phyloP scores from a whole-genome alignment of 1,284 basidiomycete species.

The Moesziomyces parantarcticus region DNA sequence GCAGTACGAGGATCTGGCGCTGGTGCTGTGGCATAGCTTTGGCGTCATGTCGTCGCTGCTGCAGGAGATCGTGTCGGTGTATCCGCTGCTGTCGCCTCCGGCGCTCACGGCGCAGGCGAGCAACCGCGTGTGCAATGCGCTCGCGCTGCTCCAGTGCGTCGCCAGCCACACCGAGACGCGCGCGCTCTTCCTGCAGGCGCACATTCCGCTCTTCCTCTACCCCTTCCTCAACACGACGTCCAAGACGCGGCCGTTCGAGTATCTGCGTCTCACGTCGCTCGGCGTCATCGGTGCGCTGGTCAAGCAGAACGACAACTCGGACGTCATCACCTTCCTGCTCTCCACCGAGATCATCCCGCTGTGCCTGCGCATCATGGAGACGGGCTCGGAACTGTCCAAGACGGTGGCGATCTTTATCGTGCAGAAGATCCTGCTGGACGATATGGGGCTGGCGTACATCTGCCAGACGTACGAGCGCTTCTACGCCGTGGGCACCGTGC shows the following conservation, averaged over 20 bases:
- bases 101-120: slow-evolving; percentile 97
- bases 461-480: slow-evolving; percentile 99
- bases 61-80: slow-evolving; percentile 98
- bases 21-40: slow-evolving; percentile 98
- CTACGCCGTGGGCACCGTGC: slow-evolving; percentile 97
- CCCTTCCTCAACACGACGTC: slow-evolving; percentile 99
- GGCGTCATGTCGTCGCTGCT: slow-evolving; percentile 99
- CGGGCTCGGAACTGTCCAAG: slow-evolving; percentile 97
- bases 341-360: slow-evolving; percentile 99
- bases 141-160: slow-evolving; percentile 96
- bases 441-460: slow-evolving; percentile 97
- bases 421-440: slow-evolving; percentile 97
- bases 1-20: slow-evolving; percentile 97
- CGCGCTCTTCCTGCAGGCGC: slow-evolving; percentile 73
- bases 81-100: slow-evolving; percentile 93
- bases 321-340: slow-evolving; percentile 98
- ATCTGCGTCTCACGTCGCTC: slow-evolving; percentile 93
- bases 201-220: slow-evolving; percentile 98
- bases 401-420: slow-evolving; percentile 99
- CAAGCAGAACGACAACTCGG: slow-evolving; percentile 94
- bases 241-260: slow-evolving; percentile 99
- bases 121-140: slow-evolving; percentile 99
- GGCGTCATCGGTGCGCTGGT: slow-evolving; percentile 99
- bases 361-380: slow-evolving; percentile 99
- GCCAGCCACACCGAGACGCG: slow-evolving; percentile 70